These are phyloP conservation scores for Microascus cirrosus DNA, from an alignment of 2,329 filamentous ascomycete genomes.

Conservation along the genomic window DNA sequence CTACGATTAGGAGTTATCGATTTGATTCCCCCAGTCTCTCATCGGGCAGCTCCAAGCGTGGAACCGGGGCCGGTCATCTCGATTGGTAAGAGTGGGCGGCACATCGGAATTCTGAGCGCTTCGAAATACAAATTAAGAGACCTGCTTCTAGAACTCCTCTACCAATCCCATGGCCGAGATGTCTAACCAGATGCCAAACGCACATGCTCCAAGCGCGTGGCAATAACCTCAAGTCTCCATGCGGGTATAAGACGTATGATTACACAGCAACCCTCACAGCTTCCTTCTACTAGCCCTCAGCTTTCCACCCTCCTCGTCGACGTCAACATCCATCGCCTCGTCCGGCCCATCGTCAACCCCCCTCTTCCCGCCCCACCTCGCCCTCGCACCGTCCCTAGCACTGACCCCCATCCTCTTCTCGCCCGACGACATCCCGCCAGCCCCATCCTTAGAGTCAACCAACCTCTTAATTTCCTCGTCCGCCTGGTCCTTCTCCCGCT, in stretches of 20 bases:
- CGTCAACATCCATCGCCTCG: slow-evolving; percentile 46
- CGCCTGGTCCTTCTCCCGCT: slow-evolving; percentile 35
- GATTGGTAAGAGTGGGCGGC: background rate
- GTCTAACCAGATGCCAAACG: background rate
- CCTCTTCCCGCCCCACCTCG: background rate
- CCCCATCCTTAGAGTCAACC: slow-evolving; percentile 18
- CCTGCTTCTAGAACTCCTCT: background rate
- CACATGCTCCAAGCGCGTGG: background rate
- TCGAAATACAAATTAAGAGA: background rate
- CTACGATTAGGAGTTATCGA: background rate
- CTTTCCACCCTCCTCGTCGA: slow-evolving; percentile 34
- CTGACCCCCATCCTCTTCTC: slow-evolving; percentile 26
- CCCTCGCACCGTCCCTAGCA: slow-evolving; percentile 17
- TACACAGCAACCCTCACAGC: slow-evolving; percentile 23
- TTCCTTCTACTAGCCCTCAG: slow-evolving; percentile 43
- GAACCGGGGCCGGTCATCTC: background rate
- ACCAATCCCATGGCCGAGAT: background rate
- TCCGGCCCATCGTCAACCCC: slow-evolving; percentile 22
- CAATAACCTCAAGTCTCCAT: background rate
- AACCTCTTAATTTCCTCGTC: slow-evolving; percentile 36
- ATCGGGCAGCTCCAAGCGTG: background rate
- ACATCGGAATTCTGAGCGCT: background rate
- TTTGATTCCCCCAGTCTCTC: background rate
- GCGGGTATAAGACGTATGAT: background rate
- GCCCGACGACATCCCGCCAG: background rate